Conservation (phyloP, 208 protist species). For the Leishmania amazonensis region DNA sequence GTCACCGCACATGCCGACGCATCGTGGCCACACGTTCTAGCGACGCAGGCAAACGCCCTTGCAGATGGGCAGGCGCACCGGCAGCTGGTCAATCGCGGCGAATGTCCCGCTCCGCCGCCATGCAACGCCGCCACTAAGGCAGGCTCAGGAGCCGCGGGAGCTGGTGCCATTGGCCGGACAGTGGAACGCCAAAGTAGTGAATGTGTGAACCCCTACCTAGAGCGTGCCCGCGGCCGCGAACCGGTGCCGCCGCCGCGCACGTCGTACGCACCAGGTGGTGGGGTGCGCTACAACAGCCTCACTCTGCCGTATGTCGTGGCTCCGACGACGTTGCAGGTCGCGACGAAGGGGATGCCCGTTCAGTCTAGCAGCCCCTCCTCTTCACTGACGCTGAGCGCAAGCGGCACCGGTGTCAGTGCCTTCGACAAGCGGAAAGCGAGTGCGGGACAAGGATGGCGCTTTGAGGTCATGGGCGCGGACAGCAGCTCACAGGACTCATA, state of each 20-base stretch:
- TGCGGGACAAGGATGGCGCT: background rate
- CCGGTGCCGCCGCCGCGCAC: constrained; percentile 21
- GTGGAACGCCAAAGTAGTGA: background rate
- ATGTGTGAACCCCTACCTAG: constrained; percentile 22
- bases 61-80: background rate
- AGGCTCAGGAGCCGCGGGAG: background rate
- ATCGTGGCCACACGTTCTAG: background rate
- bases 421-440: background rate
- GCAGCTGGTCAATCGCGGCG: background rate
- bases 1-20: background rate
- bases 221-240: constrained; percentile 9
- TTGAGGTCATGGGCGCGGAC: background rate
- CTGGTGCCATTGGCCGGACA: background rate
- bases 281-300: constrained; percentile 22
- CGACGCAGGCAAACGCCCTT: background rate
- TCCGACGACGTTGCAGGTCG: background rate
- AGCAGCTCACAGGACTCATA: background rate
- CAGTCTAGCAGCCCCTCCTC: constrained; percentile 1
- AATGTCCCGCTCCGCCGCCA: background rate
- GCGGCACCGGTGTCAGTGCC: background rate
- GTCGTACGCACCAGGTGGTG: constrained; percentile 31
- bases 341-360: background rate
- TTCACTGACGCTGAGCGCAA: background rate
- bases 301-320: background rate
- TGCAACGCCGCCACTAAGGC: background rate